These are phyloP conservation scores for Raddia guianensis DNA, from an alignment of 176 grass and related monocot genomes.

Conservation along the genomic window DNA sequence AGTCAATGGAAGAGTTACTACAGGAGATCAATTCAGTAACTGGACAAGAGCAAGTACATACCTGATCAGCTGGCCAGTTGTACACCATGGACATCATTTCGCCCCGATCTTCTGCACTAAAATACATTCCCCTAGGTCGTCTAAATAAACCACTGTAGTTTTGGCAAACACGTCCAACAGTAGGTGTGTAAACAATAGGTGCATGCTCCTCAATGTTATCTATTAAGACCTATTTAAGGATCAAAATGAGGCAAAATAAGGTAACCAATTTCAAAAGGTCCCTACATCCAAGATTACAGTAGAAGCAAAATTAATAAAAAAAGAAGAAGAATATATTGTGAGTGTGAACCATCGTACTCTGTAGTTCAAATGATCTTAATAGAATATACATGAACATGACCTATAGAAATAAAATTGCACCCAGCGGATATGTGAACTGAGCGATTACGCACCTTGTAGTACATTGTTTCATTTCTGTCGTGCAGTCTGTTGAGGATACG, in stretches of 20 bases:
- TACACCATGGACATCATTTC: conserved; percentile 99
- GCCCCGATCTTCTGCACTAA: conserved; percentile 84
- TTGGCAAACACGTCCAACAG: conserved; percentile 94
- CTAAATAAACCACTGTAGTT: conserved; percentile 97
- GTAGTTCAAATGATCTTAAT: conserved; percentile 1
- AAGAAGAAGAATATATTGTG: conserved; percentile 13
- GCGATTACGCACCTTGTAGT: conserved; percentile 75
- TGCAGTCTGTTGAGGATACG: conserved; percentile 96
- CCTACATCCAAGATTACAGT: background rate
- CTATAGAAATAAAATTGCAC: conserved; percentile 25
- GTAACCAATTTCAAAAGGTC: conserved; percentile 28
- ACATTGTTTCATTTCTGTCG: conserved; percentile 99
- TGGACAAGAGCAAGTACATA: conserved; percentile 36
- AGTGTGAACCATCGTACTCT: conserved; percentile 22
- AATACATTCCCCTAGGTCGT: conserved; percentile 94
- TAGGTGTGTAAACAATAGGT: conserved; percentile 94
- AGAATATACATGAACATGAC: background rate
- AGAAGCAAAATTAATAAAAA: conserved; percentile 18
- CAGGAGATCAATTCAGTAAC: conserved; percentile 11
- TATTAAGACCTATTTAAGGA: conserved; percentile 68
- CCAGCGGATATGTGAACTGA: conserved; percentile 17
- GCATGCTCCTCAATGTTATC: conserved; percentile 95
- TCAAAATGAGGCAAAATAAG: conserved; percentile 31
- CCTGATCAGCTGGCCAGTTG: conserved; percentile 99
- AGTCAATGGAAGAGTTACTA: conserved; percentile 16